Base-by-base conservation (phyloP, 768 basidiomycete genomes). In the Artomyces pyxidatus region DNA sequence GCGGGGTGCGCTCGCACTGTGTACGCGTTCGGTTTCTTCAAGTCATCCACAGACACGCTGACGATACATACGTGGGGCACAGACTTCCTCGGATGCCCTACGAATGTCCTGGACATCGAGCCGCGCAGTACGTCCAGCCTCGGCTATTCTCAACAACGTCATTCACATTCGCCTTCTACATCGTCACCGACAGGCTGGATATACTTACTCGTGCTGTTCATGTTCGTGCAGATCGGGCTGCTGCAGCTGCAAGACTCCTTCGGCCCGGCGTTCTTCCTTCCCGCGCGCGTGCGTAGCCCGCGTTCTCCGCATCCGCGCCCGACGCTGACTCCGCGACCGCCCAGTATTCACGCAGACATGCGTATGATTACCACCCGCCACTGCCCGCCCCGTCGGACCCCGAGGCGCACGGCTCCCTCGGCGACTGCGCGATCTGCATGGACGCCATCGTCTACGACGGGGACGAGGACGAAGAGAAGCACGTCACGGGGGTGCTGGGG, bases 371-470 rank as follows among this genome's bases (percentile, higher is more conserved):
- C 59, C 92, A 94, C 63, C 92, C 90, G 6, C 71, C 75, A 3
- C 67, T 95, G 32, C 84, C 88, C 0, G 19, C 26, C 37, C 35
- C 21, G 17, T 73, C 82, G 1, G 87, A 91, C 59, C 62, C 84
- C 0, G 89, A 92, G 62, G 74, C 85, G 2, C 81, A 84, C 39
- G 80, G 83, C 55, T 76, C 84, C 3, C 68, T 90, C 14, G 90
- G 88, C 6, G 89, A 94, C 61, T 96, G 92, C 58, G 80, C 89
- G 6, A 94, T 96, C 45, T 95, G 92, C 59, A 93, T 95, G 89
- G 92, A 95, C 50, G 75, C 80, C 4, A 93, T 94, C 54, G 59
- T 45, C 37, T 45, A 42, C 27, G 53, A 43, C 16, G 38, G 49
- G 8, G 53, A 50, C 35, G 52, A 77, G 35, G 62, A 77, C 22